These are phyloP conservation scores for Ceratorhiza oryzae-sativae DNA, from an alignment of 1,284 basidiomycete species.

Conservation along the genomic window DNA sequence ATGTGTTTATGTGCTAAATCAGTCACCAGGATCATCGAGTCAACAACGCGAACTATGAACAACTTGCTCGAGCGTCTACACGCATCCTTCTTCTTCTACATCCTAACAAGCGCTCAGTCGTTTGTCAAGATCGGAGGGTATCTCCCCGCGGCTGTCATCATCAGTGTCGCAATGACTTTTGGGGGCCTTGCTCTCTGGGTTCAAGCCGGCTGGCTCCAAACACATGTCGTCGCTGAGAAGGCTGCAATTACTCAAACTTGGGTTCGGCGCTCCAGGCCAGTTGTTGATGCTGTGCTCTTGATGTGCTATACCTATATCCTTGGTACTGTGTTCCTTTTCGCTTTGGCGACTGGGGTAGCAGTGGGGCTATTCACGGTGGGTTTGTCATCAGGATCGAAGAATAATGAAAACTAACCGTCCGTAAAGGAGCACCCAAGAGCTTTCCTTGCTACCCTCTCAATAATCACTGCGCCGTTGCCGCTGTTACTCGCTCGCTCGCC, in stretches of 20 bases:
- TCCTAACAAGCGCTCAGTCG: slow-evolving; percentile 74
- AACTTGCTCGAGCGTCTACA: slow-evolving; percentile 93
- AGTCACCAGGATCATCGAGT: slow-evolving; percentile 73
- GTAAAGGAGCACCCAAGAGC: slow-evolving; percentile 52
- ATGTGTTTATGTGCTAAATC: background rate
- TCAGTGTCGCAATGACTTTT: slow-evolving; percentile 84
- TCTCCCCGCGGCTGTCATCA: slow-evolving; percentile 81
- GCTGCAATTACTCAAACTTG: slow-evolving; percentile 48
- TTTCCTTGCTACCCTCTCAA: slow-evolving; percentile 45
- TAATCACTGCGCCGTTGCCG: slow-evolving; percentile 45
- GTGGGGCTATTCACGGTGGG: slow-evolving; percentile 40
- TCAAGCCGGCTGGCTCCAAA: slow-evolving; percentile 60
- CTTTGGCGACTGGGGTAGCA: slow-evolving; percentile 37
- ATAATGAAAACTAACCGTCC: slow-evolving; percentile 57
- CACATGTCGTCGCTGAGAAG: background rate
- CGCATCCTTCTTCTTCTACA: slow-evolving; percentile 95
- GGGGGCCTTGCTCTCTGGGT: slow-evolving; percentile 78
- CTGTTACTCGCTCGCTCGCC: background rate
- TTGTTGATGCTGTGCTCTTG: slow-evolving; percentile 60
- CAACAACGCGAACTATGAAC: slow-evolving; percentile 85
- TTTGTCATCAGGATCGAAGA: slow-evolving; percentile 53
- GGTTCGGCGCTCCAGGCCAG: slow-evolving; percentile 47
- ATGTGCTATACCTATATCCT: slow-evolving; percentile 52
- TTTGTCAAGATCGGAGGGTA: slow-evolving; percentile 92
- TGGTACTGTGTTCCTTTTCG: slow-evolving; percentile 38